Percentiles rank a stretch among this genome's conserved stretches.
Conservation (phyloP, 495 filamentous ascomycete genomes). For the Xylaria intraflava region DNA sequence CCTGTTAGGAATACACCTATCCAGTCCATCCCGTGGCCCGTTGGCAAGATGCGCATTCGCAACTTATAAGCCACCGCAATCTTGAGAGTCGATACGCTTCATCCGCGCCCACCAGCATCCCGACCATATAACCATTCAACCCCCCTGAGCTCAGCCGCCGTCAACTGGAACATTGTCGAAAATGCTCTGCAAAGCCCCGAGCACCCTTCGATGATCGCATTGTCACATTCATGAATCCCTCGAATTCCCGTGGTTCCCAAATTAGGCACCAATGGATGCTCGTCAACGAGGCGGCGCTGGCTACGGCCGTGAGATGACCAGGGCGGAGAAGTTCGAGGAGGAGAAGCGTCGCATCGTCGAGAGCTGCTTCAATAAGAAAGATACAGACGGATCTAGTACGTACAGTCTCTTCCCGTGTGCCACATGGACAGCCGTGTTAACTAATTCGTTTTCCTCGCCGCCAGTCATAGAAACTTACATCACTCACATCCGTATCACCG, state of each 20-base stretch:
- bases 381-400: constrained; percentile 74
- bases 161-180: constrained; percentile 11
- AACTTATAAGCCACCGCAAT: not conserved
- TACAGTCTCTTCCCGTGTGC: constrained; percentile 14
- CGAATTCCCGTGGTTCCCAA: not conserved
- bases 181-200: constrained; percentile 21
- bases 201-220: constrained; percentile 13
- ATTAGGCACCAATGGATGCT: constrained; percentile 20
- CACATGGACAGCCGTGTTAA: not conserved
- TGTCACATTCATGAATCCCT: constrained; percentile 20
- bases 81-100: not conserved
- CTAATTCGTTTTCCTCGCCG: not conserved
- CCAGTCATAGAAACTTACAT: constrained; percentile 92
- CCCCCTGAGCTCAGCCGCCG: not conserved
- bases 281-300: constrained; percentile 23
- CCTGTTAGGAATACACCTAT: not conserved
- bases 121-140: not conserved
- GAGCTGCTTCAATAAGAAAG: constrained; percentile 85
- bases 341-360: constrained; percentile 89
- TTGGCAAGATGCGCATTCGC: not conserved
- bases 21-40: no score
- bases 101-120: not conserved
- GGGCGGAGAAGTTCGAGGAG: constrained; percentile 89
- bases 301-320: constrained; percentile 45
- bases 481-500: constrained; percentile 83